Conservation (phyloP, 2,329 filamentous ascomycete species). For the Aspergillus sp. region DNA sequence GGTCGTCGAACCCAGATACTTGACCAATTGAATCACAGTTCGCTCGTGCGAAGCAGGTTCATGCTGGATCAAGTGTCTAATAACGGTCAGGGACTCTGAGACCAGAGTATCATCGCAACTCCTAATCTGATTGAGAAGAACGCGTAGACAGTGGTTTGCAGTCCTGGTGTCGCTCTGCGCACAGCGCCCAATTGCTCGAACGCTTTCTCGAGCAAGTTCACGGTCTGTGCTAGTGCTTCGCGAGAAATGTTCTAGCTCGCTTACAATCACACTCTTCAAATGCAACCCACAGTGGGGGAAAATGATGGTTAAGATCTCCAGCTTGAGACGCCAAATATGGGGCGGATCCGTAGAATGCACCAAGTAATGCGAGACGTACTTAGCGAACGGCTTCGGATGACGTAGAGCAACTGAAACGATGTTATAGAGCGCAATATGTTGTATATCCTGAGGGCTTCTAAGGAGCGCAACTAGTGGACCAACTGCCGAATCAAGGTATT, state of each 20-base stretch:
- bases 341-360: constrained; percentile 71
- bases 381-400: constrained; percentile 72
- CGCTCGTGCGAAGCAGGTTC: constrained; percentile 71
- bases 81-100: constrained; percentile 88
- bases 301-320: constrained; percentile 83
- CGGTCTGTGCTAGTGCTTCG: constrained; percentile 63
- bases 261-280: constrained; percentile 78
- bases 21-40: constrained; percentile 82
- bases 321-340: constrained; percentile 81
- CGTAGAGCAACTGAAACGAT: constrained; percentile 85
- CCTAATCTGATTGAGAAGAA: constrained; percentile 80
- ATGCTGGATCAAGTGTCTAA: constrained; percentile 90
- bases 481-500: constrained; percentile 67
- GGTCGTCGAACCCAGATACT: constrained; percentile 80
- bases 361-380: constrained; percentile 83
- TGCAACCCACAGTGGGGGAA: constrained; percentile 74
- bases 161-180: constrained; percentile 69
- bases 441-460: constrained; percentile 76
- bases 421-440: constrained; percentile 85
- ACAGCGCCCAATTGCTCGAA: constrained; percentile 87
- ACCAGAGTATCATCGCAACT: constrained; percentile 81
- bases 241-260: constrained; percentile 90
- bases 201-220: constrained; percentile 76
- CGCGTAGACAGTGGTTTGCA: constrained; percentile 69
- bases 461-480: constrained; percentile 82